Percentiles rank a stretch among this genome's conserved stretches.
These are phyloP conservation scores for Podaxis pistillaris DNA, from an alignment of 768 basidiomycete species.

Conservation along the genomic window DNA sequence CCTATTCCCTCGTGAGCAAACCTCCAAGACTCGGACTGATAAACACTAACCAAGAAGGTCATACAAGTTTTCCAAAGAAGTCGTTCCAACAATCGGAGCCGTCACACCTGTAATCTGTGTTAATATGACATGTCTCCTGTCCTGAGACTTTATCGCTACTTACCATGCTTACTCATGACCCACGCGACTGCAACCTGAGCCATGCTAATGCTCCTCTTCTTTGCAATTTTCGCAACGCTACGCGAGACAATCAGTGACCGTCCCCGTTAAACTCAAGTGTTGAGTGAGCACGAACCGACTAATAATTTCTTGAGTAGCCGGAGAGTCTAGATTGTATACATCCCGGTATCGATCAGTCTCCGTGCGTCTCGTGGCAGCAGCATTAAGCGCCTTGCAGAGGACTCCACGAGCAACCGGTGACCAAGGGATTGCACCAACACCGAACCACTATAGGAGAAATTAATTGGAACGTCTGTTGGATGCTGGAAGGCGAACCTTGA, in stretches of 20 bases:
- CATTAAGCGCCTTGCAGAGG: constrained; percentile 41
- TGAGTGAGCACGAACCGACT: constrained; percentile 26
- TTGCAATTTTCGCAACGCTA: constrained; percentile 55
- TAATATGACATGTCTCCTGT: neutral
- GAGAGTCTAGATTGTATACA: constrained; percentile 21
- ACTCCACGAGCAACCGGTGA: constrained; percentile 55
- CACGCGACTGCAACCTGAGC: constrained; percentile 54
- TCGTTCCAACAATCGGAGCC: constrained; percentile 57
- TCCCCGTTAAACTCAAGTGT: neutral
- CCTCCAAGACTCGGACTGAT: neutral
- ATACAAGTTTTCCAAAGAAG: constrained; percentile 45
- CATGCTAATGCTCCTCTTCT: constrained; percentile 53
- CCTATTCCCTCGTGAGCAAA: constrained; percentile 13
- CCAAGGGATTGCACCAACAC: constrained; percentile 59
- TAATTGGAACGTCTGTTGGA: neutral
- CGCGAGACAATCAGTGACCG: neutral
- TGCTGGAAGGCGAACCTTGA: constrained; percentile 35
- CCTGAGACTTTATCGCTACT: neutral
- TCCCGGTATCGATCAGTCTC: constrained; percentile 30
- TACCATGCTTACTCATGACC: constrained; percentile 41
- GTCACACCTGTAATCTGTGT: constrained; percentile 33
- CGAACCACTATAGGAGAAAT: constrained; percentile 35
- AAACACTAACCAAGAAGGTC: constrained; percentile 43
- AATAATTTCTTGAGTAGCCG: constrained; percentile 33
- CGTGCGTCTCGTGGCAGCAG: constrained; percentile 37